Evolutionary conservation across 2,329 filamentous ascomycete species (phyloP).

Genomic region (Calonectria pseudoturangicola): DNA sequence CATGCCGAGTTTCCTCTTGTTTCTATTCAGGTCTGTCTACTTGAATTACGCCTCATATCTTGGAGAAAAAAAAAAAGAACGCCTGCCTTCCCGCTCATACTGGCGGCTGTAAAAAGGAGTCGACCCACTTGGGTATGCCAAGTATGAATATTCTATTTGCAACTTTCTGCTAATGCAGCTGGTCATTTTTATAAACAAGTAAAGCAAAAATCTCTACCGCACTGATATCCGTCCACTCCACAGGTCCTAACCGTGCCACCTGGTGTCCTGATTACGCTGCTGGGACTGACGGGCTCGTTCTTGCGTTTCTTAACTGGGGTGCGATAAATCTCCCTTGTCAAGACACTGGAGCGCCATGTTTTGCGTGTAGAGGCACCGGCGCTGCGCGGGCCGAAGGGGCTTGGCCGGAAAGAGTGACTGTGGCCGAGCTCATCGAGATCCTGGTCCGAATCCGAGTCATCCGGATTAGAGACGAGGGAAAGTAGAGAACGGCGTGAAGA

Average conservation of each 20-base stretch:
- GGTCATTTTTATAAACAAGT: slow-evolving; percentile 64
- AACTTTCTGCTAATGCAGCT: background rate
- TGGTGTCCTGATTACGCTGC: slow-evolving; percentile 64
- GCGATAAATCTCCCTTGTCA: slow-evolving; percentile 54
- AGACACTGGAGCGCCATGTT: slow-evolving; percentile 55
- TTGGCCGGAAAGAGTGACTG: slow-evolving; percentile 36
- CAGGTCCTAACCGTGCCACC: slow-evolving; percentile 71
- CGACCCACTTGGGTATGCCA: background rate
- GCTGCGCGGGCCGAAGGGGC: slow-evolving; percentile 42
- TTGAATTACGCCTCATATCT: background rate
- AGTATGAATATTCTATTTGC: background rate
- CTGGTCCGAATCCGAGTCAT: slow-evolving; percentile 64
- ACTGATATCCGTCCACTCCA: slow-evolving; percentile 73
- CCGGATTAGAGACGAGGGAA: slow-evolving; percentile 65
- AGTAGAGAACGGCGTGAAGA: slow-evolving; percentile 62
- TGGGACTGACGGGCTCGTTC: slow-evolving; percentile 47
- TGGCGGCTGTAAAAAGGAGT: background rate
- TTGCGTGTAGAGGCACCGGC: slow-evolving; percentile 48
- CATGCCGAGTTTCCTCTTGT: background rate
- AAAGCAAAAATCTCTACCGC: slow-evolving; percentile 77
- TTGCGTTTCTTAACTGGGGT: slow-evolving; percentile 54
- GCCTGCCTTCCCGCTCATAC: background rate
- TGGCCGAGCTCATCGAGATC: slow-evolving; percentile 60
- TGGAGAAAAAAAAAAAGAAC: background rate
- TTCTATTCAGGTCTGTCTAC: slow-evolving; percentile 1